These are phyloP conservation scores for Oidium heveae DNA, from an alignment of 2,329 filamentous ascomycete genomes.

Conservation along the genomic window DNA sequence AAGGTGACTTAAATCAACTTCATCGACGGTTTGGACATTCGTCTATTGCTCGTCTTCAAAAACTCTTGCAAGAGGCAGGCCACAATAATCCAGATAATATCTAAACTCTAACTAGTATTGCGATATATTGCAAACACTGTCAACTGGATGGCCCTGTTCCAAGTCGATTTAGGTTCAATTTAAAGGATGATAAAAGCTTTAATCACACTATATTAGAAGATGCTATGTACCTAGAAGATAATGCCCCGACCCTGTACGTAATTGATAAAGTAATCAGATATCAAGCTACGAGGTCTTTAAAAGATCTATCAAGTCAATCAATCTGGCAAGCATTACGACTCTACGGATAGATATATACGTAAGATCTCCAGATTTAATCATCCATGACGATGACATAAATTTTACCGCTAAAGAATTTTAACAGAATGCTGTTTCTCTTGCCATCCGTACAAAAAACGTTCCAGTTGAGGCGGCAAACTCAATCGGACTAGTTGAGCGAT, in stretches of 20 bases:
- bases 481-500: constrained; percentile 1
- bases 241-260: constrained; percentile 1
- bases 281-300: constrained; percentile 1
- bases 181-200: background rate
- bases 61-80: background rate
- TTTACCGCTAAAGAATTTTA: constrained; percentile 1
- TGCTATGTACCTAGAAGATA: constrained; percentile 1
- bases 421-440: background rate
- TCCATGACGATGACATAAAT: too few relatives aligned
- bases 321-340: constrained; percentile 1
- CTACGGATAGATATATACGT: constrained; percentile 3
- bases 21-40: constrained; percentile 1
- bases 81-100: background rate
- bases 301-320: background rate
- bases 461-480: constrained; percentile 1
- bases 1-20: background rate
- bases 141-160: background rate
- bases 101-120: background rate
- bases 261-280: constrained; percentile 1
- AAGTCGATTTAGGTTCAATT: background rate
- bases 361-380: background rate
- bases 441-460: background rate
- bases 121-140: background rate
- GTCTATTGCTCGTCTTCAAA: background rate
- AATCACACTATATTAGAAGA: constrained; percentile 1